phyloP scores from a whole-genome alignment of 2,329 filamentous ascomycete genomes.

The Microascus cirrosus region DNA sequence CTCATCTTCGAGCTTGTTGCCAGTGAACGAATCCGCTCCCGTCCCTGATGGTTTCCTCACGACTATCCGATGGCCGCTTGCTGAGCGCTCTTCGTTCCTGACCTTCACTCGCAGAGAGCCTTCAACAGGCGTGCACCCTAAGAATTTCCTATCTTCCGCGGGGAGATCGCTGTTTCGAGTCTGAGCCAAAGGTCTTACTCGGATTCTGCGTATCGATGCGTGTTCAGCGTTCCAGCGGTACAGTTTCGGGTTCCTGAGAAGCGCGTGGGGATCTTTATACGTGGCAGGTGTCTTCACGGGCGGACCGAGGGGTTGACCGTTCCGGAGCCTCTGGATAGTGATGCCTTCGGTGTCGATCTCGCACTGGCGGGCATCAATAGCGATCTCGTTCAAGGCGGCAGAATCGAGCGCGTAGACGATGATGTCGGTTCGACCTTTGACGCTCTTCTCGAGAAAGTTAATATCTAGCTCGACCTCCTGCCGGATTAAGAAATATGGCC shows the following conservation, averaged over 20 bases:
- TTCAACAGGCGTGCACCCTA: slow-evolving; percentile 45
- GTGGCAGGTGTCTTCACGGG: slow-evolving; percentile 25
- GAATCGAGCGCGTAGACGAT: slow-evolving; percentile 55
- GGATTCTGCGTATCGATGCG: slow-evolving; percentile 63
- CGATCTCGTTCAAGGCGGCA: slow-evolving; percentile 45
- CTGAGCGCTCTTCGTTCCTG: slow-evolving; percentile 23
- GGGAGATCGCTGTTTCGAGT: slow-evolving; percentile 41
- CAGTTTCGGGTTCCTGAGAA: slow-evolving; percentile 46
- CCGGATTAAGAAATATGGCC: slow-evolving; percentile 51
- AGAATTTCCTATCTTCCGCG: slow-evolving; percentile 41
- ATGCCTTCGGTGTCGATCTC: slow-evolving; percentile 43
- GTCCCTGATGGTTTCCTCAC: slow-evolving; percentile 28
- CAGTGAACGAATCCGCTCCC: not conserved
- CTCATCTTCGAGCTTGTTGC: slow-evolving; percentile 21
- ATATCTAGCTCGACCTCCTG: slow-evolving; percentile 86
- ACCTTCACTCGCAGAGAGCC: slow-evolving; percentile 32
- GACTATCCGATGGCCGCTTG: slow-evolving; percentile 16
- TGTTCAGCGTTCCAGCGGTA: slow-evolving; percentile 60
- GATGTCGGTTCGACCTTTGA: slow-evolving; percentile 74
- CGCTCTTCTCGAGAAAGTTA: slow-evolving; percentile 64
- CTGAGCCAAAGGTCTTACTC: slow-evolving; percentile 42
- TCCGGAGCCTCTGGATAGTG: slow-evolving; percentile 32
- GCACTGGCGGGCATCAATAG: slow-evolving; percentile 52
- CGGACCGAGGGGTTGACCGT: slow-evolving; percentile 8
- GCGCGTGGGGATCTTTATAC: slow-evolving; percentile 57